These are phyloP conservation scores for Scedosporium aurantiacum DNA, from an alignment of 2,329 filamentous ascomycete species.

Conservation along the genomic window DNA sequence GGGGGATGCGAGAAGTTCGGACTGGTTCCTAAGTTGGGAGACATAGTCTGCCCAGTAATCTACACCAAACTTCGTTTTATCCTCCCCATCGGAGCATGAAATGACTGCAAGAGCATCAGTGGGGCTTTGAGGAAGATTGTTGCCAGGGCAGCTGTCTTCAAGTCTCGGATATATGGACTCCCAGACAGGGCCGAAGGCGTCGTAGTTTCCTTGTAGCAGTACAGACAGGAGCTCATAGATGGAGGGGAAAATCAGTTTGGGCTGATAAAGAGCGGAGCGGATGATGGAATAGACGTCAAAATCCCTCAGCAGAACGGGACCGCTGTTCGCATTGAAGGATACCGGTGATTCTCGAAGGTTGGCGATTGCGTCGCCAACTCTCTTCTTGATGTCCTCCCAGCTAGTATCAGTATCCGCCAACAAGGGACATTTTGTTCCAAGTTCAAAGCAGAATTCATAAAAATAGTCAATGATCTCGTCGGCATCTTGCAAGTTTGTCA, in stretches of 20 bases:
- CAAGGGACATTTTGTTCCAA: conserved; percentile 10
- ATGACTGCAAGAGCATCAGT: conserved; percentile 12
- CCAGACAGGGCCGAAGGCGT: conserved; percentile 9
- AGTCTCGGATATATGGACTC: conserved; percentile 12
- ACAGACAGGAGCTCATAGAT: conserved; percentile 3
- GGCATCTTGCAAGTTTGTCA: conserved; percentile 24
- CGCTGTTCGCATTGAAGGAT: conserved; percentile 11
- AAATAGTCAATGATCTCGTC: conserved; percentile 23
- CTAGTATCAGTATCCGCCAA: conserved; percentile 3
- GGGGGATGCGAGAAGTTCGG: conserved; percentile 19
- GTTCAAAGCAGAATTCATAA: conserved; percentile 24
- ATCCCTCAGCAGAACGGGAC: conserved; percentile 18
- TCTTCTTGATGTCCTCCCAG: conserved; percentile 8
- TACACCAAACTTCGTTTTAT: conserved; percentile 12
- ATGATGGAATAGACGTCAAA: conserved; percentile 20
- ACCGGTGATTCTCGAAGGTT: conserved; percentile 18
- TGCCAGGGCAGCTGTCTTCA: neutral
- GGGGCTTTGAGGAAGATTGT: neutral
- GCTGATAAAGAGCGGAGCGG: conserved; percentile 18
- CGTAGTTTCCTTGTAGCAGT: neutral
- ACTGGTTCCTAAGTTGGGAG: conserved; percentile 14
- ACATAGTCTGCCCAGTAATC: conserved; percentile 20
- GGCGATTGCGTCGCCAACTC: conserved; percentile 19
- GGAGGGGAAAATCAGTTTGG: conserved; percentile 12
- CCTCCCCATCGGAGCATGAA: conserved; percentile 16